Conservation (phyloP, 495 filamentous ascomycete genomes). For the Tuber melanosporum region DNA sequence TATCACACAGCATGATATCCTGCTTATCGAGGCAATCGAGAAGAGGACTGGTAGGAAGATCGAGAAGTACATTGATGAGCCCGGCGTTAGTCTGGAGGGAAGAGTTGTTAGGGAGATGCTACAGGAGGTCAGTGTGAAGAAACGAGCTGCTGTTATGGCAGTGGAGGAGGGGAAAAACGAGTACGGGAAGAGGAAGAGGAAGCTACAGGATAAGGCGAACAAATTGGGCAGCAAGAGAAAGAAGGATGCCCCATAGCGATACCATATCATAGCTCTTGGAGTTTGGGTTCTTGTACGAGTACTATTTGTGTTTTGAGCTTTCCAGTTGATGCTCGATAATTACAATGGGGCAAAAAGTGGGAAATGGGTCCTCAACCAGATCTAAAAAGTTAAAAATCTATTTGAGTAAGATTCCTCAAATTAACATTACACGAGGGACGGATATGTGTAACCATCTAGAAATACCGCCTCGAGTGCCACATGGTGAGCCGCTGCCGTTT, state of each 20-base stretch:
- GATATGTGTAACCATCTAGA: neutral
- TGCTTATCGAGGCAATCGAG: slow-evolving; percentile 81
- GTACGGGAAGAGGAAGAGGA: slow-evolving; percentile 62
- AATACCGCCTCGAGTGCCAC: neutral
- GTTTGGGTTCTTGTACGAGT: neutral
- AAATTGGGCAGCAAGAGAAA: slow-evolving; percentile 33
- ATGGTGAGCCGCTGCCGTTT: neutral
- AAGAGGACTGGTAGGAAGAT: slow-evolving; percentile 70
- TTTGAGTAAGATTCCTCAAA: neutral
- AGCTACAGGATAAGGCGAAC: slow-evolving; percentile 49
- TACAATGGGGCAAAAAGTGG: neutral
- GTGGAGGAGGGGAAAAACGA: slow-evolving; percentile 90
- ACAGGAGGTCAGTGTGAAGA: slow-evolving; percentile 85
- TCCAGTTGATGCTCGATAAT: neutral
- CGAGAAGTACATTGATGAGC: slow-evolving; percentile 73
- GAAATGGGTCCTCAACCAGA: neutral
- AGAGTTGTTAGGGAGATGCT: slow-evolving; percentile 74
- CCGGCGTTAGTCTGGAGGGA: slow-evolving; percentile 77
- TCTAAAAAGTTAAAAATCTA: neutral
- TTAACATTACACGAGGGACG: neutral
- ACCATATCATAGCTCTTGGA: neutral
- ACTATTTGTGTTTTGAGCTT: neutral
- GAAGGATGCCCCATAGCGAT: neutral
- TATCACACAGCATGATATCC: slow-evolving; percentile 85
- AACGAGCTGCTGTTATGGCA: slow-evolving; percentile 77